Evolutionary conservation across 2,329 filamentous ascomycete genomes (phyloP), one percentile per base, ranked within the genome.

Genomic region (Furcasterigmium sp.): DNA sequence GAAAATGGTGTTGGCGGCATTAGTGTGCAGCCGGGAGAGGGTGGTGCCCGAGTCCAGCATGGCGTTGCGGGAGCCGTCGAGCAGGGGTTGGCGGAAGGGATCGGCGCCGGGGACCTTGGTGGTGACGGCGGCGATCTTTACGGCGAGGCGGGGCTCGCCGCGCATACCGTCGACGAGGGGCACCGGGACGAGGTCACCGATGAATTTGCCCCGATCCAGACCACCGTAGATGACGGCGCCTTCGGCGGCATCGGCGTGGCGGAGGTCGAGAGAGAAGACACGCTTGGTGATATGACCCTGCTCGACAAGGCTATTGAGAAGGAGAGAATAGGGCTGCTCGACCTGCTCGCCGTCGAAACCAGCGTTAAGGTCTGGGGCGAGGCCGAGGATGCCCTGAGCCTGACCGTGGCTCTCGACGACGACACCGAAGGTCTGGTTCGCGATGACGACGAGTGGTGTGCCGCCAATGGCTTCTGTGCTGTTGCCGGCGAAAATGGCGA

Each of bases 11-110:
- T 51, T 45, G n/a, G 71, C 70, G 8, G 74, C 56, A 2, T 56
- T 34, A 9, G 60, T 50, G 15, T 73, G 73, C 29, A 79, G 64
- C 17, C 69, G 63, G 4, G 61, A 68, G 11, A 78, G 55, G 1
- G 75, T 76, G 2, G 72, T 71, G 41, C 76, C 76, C 3, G 70
- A 73, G 58, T 80, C 76, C 41, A 79, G 62, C 55, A 75, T 64
- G 18, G 73, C 67, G 38, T 63, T 65, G 9, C 62, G 52, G 19
- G 72, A 67, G 7, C 55, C 45, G 2, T 44, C 47, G 2, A 43
- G 34, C 1, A 67, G 51, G 14, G 46, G 40, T 48, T 58, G 61
- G 8, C 30, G 35, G 38, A 45, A 55, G 29, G 53, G 19, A 1
- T 53, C 45, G 7, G 46, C 34, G 18, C 44, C 51, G n/a, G 40